These are phyloP conservation scores for Escallonia herrerae DNA, from an alignment of 129 eudicot species.

Conservation along the genomic window DNA sequence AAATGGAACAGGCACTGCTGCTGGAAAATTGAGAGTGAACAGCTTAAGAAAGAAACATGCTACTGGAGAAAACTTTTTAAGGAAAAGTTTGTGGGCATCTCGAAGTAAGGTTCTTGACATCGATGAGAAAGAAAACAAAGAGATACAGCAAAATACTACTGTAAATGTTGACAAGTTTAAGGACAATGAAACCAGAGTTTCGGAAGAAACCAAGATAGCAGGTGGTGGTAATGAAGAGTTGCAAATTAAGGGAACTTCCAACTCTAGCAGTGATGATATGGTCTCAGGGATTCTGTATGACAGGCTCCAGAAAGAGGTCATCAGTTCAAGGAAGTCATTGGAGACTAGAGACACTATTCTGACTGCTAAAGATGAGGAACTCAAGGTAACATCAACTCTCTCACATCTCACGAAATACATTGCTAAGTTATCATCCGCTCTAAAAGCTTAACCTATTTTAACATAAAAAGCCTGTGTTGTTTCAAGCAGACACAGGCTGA, in stretches of 20 bases:
- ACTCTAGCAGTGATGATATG: conserved; percentile 39
- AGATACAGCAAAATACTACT: conserved; percentile 25
- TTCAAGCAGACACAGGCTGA: no score
- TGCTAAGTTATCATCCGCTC: no score
- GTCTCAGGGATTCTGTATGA: conserved; percentile 92
- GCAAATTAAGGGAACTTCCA: conserved; percentile 10
- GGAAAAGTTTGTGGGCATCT: conserved; percentile 67
- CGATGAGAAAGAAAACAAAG: conserved; percentile 47
- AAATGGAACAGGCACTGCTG: conserved; percentile 7
- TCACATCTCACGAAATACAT: not conserved
- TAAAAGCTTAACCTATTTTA: not conserved
- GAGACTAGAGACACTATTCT: conserved; percentile 47
- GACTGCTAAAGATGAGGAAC: conserved; percentile 68
- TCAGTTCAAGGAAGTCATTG: conserved; percentile 56
- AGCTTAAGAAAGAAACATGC: conserved; percentile 24
- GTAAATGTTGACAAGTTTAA: conserved; percentile 20
- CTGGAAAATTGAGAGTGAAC: conserved; percentile 22
- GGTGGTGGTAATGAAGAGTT: conserved; percentile 25
- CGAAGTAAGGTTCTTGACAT: conserved; percentile 45
- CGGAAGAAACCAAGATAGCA: conserved; percentile 14
- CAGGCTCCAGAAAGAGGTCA: conserved; percentile 85
- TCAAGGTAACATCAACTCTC: conserved; percentile 39
- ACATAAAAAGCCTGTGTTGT: no score
- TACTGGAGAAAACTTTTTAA: conserved; percentile 35
- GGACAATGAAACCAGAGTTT: conserved; percentile 20